These are phyloP conservation scores for Penicillium canariense DNA, from an alignment of 495 filamentous ascomycete species.

Conservation along the genomic window DNA sequence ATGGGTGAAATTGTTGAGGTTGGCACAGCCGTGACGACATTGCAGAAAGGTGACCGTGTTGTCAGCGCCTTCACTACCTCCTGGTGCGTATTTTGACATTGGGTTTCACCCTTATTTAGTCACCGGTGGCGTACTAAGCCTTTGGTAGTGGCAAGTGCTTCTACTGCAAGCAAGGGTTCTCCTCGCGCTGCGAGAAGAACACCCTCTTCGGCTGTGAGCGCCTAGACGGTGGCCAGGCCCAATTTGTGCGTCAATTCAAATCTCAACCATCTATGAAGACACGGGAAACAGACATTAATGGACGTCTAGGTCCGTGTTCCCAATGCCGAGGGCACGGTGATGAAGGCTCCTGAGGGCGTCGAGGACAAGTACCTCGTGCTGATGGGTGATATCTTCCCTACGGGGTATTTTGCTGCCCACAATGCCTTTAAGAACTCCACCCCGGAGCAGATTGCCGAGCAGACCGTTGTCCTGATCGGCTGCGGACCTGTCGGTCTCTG, in stretches of 20 bases:
- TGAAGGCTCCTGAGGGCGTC: constrained; percentile 73
- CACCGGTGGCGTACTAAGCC: constrained; percentile 8
- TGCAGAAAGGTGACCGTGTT: constrained; percentile 74
- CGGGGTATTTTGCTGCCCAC: constrained; percentile 83
- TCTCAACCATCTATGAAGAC: not conserved
- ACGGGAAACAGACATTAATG: not conserved
- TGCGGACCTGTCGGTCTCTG: constrained; percentile 91
- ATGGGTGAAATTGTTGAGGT: constrained; percentile 69
- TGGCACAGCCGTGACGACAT: constrained; percentile 63
- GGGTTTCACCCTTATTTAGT: not conserved
- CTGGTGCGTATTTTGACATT: constrained; percentile 56
- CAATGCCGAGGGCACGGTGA: constrained; percentile 76
- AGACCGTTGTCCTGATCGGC: constrained; percentile 78
- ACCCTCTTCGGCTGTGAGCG: constrained; percentile 70
- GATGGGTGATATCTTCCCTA: constrained; percentile 53
- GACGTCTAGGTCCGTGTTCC: constrained; percentile 65
- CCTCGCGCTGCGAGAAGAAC: constrained; percentile 76
- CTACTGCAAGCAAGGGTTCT: constrained; percentile 81
- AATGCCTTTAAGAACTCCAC: constrained; percentile 74
- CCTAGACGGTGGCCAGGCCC: constrained; percentile 86
- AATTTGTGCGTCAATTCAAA: constrained; percentile 56
- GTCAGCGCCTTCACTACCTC: constrained; percentile 85
- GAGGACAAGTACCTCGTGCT: constrained; percentile 78
- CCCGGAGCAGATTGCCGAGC: constrained; percentile 59
- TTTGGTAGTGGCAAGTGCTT: constrained; percentile 70